These are phyloP conservation scores for Calonectria ilicicola DNA, from an alignment of 2,329 filamentous ascomycete species.

Conservation along the genomic window DNA sequence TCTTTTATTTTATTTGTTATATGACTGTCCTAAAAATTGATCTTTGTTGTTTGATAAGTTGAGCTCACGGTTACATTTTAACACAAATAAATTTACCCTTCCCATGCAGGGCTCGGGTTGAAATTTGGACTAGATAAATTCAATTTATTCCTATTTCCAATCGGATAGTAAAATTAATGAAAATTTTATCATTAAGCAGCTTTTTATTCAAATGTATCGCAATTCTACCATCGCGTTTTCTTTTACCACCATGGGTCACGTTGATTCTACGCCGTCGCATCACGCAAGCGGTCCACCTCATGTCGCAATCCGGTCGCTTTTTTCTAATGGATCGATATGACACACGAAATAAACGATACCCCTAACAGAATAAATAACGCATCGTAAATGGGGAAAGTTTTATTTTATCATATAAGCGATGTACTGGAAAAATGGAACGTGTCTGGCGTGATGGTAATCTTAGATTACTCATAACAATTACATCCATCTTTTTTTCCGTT, in stretches of 20 bases:
- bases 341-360: neutral
- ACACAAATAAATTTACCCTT: too few species aligned
- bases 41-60: too few species aligned
- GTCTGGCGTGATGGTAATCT: conserved; percentile 8
- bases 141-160: too few species aligned
- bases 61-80: too few species aligned
- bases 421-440: neutral
- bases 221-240: too few species aligned
- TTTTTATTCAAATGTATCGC: neutral
- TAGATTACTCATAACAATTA: neutral
- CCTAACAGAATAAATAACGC: neutral
- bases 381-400: neutral
- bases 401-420: neutral
- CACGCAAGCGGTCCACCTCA: conserved; percentile 19
- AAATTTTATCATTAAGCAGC: too few species aligned
- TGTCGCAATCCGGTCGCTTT: conserved; percentile 1
- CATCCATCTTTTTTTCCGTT: too few species aligned
- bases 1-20: too few species aligned
- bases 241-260: neutral
- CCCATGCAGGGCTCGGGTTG: too few species aligned
- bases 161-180: too few species aligned
- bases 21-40: too few species aligned
- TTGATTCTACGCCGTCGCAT: neutral
- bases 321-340: neutral
- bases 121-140: too few species aligned